Evolutionary conservation across 1,139 yeast genomes (phyloP), one percentile per base, ranked within the genome.

Genomic region (Geotrichum europaeum): DNA sequence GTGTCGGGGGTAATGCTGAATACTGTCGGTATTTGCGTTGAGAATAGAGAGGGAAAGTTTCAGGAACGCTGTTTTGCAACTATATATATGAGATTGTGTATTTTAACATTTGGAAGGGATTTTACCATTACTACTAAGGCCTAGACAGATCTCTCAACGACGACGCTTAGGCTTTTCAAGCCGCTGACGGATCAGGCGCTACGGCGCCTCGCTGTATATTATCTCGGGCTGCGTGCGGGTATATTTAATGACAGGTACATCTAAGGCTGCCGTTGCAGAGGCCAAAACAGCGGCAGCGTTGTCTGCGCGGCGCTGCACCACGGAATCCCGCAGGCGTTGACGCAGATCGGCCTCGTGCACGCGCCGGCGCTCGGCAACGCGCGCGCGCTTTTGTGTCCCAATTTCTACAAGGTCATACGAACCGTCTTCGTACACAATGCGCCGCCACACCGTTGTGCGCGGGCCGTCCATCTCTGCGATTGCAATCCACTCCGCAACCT

Each of bases 401-500:
- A 40, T 22, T n/a, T 40, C 47, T 40, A 40, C 47, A 40, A 40
- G 47, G 22, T 40, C 20, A 22, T 40, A 40, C 7, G 9, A n/a
- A 15, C 45, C 28, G 22, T 24, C 43, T 9, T 13, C 6, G 43
- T 43, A 55, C 40, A 28, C 30, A 22, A 55, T 49, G 24, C 28
- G 49, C 62, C 62, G 57, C 15, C 60, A 40, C 12, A 30, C 51
- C n/a, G 49, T 18, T 47, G 62, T 45, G 9, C 59, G 54, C 7
- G 57, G 40, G 1, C 55, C 57, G 28, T 54, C 60, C 13, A 36
- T 36, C 30, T 57, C 60, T 49, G 57, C 60, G 28, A 40, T 28
- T 22, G 55, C 32, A 40, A 60, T 60, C 62, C 62, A 60, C 20
- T 53, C 55, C 3, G 34, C 49, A 18, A 60, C 50, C 49, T 55